Evolutionary conservation across 495 filamentous ascomycete species (phyloP).

Genomic region (Lasiosphaeria hispida): DNA sequence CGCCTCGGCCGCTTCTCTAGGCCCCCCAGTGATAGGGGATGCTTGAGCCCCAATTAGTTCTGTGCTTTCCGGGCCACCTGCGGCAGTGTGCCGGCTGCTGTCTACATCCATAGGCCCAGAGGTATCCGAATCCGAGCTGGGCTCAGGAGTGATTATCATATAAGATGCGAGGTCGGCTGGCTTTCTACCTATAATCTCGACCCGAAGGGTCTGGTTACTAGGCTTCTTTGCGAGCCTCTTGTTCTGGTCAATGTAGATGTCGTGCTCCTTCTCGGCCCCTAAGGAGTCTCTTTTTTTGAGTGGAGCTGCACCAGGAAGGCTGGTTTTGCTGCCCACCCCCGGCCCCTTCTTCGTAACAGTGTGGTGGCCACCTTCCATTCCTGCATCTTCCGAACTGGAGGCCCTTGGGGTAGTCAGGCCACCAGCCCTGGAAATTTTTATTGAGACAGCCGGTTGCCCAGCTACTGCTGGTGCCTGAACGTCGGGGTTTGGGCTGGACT

Average conservation of each 20-base stretch:
- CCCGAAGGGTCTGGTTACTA: constrained; percentile 23
- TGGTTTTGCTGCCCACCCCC: neutral
- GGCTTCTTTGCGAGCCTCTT: constrained; percentile 20
- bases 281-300: neutral
- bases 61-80: neutral
- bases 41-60: too few species aligned
- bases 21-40: neutral
- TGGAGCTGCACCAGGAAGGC: neutral
- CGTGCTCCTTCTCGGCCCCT: neutral
- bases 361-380: too few species aligned
- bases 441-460: too few species aligned
- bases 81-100: neutral
- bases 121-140: constrained; percentile 7
- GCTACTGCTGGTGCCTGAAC: too few species aligned
- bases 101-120: neutral
- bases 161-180: constrained; percentile 14
- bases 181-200: constrained; percentile 20
- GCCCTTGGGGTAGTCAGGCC: too few species aligned
- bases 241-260: constrained; percentile 13
- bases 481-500: too few species aligned
- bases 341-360: too few species aligned
- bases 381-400: neutral
- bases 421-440: too few species aligned
- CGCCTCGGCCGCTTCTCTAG: neutral
- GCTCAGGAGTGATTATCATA: constrained; percentile 16